Base-by-base conservation (phyloP, 768 basidiomycete species). In the Termitomyces bulborhizus region DNA sequence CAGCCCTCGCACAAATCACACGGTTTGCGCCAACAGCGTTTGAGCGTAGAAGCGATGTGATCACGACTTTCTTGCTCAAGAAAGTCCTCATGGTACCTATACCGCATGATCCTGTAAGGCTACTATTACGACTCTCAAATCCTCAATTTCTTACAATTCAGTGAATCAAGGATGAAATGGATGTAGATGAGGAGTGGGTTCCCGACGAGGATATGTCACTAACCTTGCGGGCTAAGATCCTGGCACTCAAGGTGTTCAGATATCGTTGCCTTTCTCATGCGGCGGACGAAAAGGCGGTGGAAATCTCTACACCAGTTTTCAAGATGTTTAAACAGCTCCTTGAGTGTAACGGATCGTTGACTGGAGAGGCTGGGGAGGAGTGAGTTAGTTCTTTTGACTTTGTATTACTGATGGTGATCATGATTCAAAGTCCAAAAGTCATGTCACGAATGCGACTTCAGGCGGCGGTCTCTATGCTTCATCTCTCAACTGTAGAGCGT, bases 381-480 rank as follows among this genome's bases (percentile, higher is more conserved):
- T 81, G 58, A 46, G 73, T 13, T 68, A 67, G 8, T 31, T 5
- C 42, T 27, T 36, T 27, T 13, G 46, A 24, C 7, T 4, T 5
- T 37, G 21, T 18, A 32, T 2, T 24, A 34, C 53, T 24, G 12
- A 31, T 44, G 48, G 42, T 61, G 45, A 53, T 56, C 39, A n/a
- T 29, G 29, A 11, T 21, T 47, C 49, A 7, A 51, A 87, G 86
- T 60, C 76, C 78, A 3, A 76, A 77, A 68, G 81, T 83, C 36
- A 84, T 84, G 65, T 82, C 89, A 3, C 84, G 93, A 16, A 76
- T 98, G 71, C 82, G 96, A 31, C 71, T 98, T 7, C 86, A 90
- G 64, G 92, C 94, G 4, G 88, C 88, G 0, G 71, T 86, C 3
- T 92, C 88, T 3, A 66, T 98, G 46, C 71, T 97, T 29, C 92